Base-by-base conservation (phyloP, 164 flowering plant species). In the Vitis cinerea region DNA sequence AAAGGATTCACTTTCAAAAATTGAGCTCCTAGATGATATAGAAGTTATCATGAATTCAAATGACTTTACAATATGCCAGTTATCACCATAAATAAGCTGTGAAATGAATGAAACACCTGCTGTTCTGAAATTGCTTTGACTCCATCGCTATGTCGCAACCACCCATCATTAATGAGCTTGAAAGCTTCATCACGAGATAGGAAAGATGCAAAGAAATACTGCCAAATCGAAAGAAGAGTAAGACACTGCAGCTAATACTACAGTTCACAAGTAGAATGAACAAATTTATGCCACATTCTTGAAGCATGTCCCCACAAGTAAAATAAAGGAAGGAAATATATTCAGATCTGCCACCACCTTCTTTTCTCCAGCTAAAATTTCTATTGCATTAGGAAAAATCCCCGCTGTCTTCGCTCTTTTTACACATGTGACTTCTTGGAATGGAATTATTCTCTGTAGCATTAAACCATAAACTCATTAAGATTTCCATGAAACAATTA, bases 171-270 rank as follows among this genome's bases (percentile, higher is more conserved):
- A 67, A 95, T 87, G 65, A 91, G 81, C 79, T 86, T 88, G 67
- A 85, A 90, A 67, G 99, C 99, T 80, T 95, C 99, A 80, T 95
- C 99, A 61, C 99, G 98, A 1, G 94, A 93, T 50, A 95, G 75
- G 67, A 95, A 95, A 15, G 99, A 95, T 44, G 97, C 90, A 73
- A 95, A 95, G 79, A 95, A 93, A 81, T 84, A 73, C 99, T 93
- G 94, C 83, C 64, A 79, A 62, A 78, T 63, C 13, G 72, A 68
- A 65, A 54, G 10, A 50, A 23, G 65, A 60, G 30, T 69, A 49
- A 72, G 74, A 52, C 17, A 67, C 37, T 16, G 56, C 52, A 72
- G 48, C 53, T 63, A 44, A 37, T 14, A 63, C 30, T 49, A 10
- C 50, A 70, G 61, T 49, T 50, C 50, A 19, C 19, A 58, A 14